A percentile compares a stretch with the other conserved stretches of the same genome.
Conservation (phyloP, 2,329 filamentous ascomycete species). For the Ophiostoma ips region DNA sequence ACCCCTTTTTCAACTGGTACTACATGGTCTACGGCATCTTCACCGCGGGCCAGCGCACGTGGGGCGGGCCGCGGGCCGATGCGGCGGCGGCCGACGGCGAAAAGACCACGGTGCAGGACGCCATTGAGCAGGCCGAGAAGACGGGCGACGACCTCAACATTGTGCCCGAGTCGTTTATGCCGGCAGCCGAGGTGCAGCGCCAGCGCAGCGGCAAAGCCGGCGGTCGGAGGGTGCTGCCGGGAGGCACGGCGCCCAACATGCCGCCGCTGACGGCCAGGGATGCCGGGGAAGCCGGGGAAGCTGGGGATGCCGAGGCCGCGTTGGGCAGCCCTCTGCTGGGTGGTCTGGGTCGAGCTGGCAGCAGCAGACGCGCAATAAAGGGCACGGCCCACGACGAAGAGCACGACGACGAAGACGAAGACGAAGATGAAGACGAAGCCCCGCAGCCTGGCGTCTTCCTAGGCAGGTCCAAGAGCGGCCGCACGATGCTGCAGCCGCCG, state of each 20-base stretch:
- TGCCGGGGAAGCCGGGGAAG: background rate
- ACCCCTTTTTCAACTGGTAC: constrained; percentile 95
- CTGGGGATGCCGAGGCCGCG: too few relatives aligned
- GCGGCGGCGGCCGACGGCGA: constrained; percentile 64
- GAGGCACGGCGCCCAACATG: background rate
- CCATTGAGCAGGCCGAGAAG: constrained; percentile 66
- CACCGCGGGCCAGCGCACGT: constrained; percentile 85
- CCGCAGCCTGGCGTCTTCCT: constrained; percentile 15
- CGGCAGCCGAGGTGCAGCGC: constrained; percentile 31
- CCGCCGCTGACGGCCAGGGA: background rate
- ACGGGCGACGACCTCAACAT: constrained; percentile 81
- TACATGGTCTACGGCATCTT: constrained; percentile 98
- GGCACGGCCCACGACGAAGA: background rate
- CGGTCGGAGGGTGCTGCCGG: constrained; percentile 3
- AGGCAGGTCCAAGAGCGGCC: constrained; percentile 32
- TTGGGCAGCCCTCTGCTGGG: too few relatives aligned
- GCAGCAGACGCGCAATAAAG: background rate
- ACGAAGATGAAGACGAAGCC: background rate
- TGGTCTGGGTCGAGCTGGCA: background rate
- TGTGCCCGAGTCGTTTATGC: constrained; percentile 70
- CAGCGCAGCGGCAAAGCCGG: constrained; percentile 17
- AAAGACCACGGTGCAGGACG: constrained; percentile 63
- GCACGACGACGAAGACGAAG: background rate
- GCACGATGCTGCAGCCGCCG: constrained; percentile 50
- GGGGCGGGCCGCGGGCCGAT: constrained; percentile 87